Evolutionary conservation across 1,139 yeast genomes (phyloP).

Genomic region (Taiozyma sp.): DNA sequence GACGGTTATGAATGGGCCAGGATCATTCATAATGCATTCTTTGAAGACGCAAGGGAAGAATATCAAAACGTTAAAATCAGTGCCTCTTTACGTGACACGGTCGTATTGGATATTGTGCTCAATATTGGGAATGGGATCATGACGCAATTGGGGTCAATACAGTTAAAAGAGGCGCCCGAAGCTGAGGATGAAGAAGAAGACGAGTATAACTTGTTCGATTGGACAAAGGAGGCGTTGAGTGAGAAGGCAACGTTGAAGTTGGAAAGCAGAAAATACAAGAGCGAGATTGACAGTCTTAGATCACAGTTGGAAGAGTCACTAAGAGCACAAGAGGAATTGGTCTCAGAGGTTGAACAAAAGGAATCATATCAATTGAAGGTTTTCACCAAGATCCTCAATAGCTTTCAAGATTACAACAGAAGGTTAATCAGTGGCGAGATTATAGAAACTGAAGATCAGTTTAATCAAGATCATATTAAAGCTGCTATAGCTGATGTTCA

Average conservation of each 20-base stretch:
- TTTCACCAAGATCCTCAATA: constrained; percentile 24
- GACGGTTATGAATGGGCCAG: constrained; percentile 12
- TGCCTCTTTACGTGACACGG: neutral
- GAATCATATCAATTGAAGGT: constrained; percentile 14
- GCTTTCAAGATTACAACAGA: constrained; percentile 22
- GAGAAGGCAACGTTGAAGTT: constrained; percentile 8
- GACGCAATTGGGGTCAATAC: constrained; percentile 10
- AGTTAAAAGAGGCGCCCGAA: neutral
- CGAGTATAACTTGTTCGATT: constrained; percentile 15
- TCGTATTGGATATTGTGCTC: neutral
- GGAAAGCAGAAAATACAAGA: neutral
- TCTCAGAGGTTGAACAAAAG: constrained; percentile 10
- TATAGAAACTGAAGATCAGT: constrained; percentile 14
- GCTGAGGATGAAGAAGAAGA: constrained; percentile 3
- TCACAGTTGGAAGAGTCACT: constrained; percentile 17
- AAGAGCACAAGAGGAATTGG: constrained; percentile 17
- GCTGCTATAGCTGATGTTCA: constrained; percentile 6
- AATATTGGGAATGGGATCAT: constrained; percentile 9
- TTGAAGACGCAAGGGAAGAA: neutral
- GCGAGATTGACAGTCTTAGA: constrained; percentile 1
- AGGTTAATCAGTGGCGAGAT: constrained; percentile 15
- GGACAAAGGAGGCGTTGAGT: constrained; percentile 9
- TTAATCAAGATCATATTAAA: constrained; percentile 16
- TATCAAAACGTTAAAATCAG: neutral
- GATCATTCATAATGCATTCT: constrained; percentile 11